phyloP scores from a whole-genome alignment of 257 asterid species.

The Solanum pinnatisectum region DNA sequence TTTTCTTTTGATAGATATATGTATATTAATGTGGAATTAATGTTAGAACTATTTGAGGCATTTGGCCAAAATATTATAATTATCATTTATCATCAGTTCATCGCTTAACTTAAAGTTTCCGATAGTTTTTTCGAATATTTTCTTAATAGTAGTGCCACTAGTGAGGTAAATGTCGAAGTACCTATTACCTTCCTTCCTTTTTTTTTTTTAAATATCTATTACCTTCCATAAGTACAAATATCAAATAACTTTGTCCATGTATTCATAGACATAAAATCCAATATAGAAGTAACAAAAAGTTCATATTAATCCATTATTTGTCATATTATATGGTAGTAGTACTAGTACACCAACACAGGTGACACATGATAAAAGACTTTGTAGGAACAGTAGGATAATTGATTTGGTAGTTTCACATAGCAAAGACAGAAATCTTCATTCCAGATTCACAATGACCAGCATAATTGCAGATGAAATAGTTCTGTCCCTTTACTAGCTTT shows the following conservation, averaged over 20 bases:
- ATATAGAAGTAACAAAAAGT: neutral
- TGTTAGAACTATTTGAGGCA: neutral
- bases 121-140: accelerated
- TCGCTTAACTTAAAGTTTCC: neutral
- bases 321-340: neutral
- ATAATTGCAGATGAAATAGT: slow-evolving; percentile 52
- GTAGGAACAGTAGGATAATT: neutral
- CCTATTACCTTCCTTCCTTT: neutral
- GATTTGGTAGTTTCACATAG: neutral
- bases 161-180: neutral
- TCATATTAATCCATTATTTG: neutral
- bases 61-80: neutral
- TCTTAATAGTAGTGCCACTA: neutral
- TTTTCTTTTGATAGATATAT: neutral
- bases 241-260: neutral
- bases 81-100: too few species aligned
- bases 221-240: neutral
- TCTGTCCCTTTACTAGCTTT: slow-evolving; percentile 36
- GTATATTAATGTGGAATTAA: neutral
- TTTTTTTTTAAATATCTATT: neutral
- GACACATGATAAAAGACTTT: neutral
- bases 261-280: neutral
- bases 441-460: slow-evolving; percentile 46
- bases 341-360: neutral
- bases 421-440: slow-evolving; percentile 53